Conservation (phyloP, 2,329 filamentous ascomycete genomes). For the Fusarium fracticaudum region DNA sequence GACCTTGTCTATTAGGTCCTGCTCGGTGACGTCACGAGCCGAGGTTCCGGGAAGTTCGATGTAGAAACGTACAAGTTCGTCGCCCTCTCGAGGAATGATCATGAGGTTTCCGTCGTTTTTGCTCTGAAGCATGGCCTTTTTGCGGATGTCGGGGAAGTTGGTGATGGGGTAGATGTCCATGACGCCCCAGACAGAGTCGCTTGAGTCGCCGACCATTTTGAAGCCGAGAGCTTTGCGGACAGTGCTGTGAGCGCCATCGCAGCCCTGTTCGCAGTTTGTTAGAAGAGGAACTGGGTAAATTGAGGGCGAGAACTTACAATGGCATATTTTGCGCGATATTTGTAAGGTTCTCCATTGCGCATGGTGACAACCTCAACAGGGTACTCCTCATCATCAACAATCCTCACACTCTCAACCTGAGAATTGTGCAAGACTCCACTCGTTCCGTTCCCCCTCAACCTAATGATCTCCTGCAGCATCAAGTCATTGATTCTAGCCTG, state of each 20-base stretch:
- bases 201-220: constrained; percentile 41
- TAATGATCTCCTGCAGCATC: constrained; percentile 31
- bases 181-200: constrained; percentile 44
- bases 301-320: constrained; percentile 6
- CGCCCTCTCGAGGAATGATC: constrained; percentile 41
- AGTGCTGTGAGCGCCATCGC: constrained; percentile 41
- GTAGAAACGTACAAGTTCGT: constrained; percentile 39
- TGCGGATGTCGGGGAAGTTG: constrained; percentile 43
- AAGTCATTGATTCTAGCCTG: constrained; percentile 35
- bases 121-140: constrained; percentile 44
- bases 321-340: constrained; percentile 29
- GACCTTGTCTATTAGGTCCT: constrained; percentile 53
- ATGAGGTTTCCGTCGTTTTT: constrained; percentile 35
- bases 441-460: background rate
- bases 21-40: constrained; percentile 8
- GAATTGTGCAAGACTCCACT: constrained; percentile 23
- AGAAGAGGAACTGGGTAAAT: fast-evolving
- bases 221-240: constrained; percentile 40
- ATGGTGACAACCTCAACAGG: constrained; percentile 18
- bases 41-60: constrained; percentile 21
- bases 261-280: background rate
- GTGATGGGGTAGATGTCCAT: constrained; percentile 41
- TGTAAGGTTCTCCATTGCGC: background rate
- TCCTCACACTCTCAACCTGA: constrained; percentile 26
- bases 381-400: background rate